Percentiles rank a stretch among this genome's conserved stretches.
These are phyloP conservation scores for Clohesyomyces aquaticus DNA, from an alignment of 495 filamentous ascomycete species.

Conservation along the genomic window DNA sequence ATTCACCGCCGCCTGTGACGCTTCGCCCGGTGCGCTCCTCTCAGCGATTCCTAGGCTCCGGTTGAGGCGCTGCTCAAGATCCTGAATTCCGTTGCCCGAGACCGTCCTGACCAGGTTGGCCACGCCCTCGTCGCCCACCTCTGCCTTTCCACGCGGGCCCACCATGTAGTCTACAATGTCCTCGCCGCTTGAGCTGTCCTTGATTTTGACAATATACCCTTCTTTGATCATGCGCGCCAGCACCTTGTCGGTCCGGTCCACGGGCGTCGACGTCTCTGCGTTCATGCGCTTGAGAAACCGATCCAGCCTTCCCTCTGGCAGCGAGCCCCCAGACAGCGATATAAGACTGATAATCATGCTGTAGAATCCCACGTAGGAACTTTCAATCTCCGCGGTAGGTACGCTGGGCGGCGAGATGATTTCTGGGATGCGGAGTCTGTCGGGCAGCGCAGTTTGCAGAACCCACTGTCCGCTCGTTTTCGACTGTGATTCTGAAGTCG, in stretches of 20 bases:
- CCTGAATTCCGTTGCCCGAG: conserved; percentile 41
- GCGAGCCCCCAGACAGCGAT: conserved; percentile 66
- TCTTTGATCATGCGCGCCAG: conserved; percentile 77
- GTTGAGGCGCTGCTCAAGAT: conserved; percentile 45
- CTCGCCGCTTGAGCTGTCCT: conserved; percentile 53
- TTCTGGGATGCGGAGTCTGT: conserved; percentile 58
- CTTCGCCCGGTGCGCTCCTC: conserved; percentile 5
- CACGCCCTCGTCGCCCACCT: conserved; percentile 75
- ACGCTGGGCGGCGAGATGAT: conserved; percentile 72
- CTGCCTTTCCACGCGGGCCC: conserved; percentile 82
- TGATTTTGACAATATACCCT: conserved; percentile 77
- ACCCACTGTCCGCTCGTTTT: conserved; percentile 72
- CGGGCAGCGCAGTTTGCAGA: conserved; percentile 70
- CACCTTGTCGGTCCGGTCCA: conserved; percentile 75
- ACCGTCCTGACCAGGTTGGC: conserved; percentile 69
- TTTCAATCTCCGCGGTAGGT: conserved; percentile 66
- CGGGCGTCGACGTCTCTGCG: conserved; percentile 70
- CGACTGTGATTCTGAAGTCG: conserved; percentile 60
- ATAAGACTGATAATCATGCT: conserved; percentile 79
- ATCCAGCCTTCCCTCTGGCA: conserved; percentile 62
- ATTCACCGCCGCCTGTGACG: conserved; percentile 3
- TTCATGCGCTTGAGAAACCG: conserved; percentile 77
- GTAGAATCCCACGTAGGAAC: conserved; percentile 78
- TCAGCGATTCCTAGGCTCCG: conserved; percentile 45
- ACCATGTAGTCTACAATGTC: conserved; percentile 77